phyloP scores from a whole-genome alignment of 2,329 filamentous ascomycete species.

The Monilinia polystroma region DNA sequence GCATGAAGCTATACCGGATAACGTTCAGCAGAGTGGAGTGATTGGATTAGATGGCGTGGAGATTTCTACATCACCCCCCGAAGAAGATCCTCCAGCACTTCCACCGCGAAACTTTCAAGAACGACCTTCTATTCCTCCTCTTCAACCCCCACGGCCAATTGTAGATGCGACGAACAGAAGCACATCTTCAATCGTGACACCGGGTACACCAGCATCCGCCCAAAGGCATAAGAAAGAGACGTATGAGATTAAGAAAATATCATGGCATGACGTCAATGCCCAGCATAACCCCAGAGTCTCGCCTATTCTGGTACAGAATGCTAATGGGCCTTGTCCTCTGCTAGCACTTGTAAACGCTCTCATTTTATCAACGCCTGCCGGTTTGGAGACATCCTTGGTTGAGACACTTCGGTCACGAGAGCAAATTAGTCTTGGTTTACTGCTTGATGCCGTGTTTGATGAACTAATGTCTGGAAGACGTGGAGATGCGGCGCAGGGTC shows the following conservation, averaged over 20 bases:
- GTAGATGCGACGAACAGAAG: slow-evolving; percentile 26
- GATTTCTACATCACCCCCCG: slow-evolving; percentile 23
- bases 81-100: slow-evolving; percentile 34
- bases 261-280: slow-evolving; percentile 69
- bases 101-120: slow-evolving; percentile 35
- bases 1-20: slow-evolving; percentile 28
- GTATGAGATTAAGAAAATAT: slow-evolving; percentile 89
- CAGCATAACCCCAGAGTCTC: slow-evolving; percentile 68
- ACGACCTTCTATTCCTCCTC: slow-evolving; percentile 30
- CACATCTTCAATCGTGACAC: slow-evolving; percentile 26
- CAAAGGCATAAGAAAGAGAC: slow-evolving; percentile 57
- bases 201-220: slow-evolving; percentile 20
- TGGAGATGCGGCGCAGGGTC: slow-evolving; percentile 55
- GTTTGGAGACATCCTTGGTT: slow-evolving; percentile 67
- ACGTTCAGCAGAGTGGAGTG: slow-evolving; percentile 34
- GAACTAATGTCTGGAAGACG: slow-evolving; percentile 81
- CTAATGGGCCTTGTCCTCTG: slow-evolving; percentile 90
- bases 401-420: slow-evolving; percentile 77
- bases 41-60: slow-evolving; percentile 27
- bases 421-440: slow-evolving; percentile 79
- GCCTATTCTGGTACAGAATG: slow-evolving; percentile 87
- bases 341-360: slow-evolving; percentile 92
- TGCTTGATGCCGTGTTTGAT: slow-evolving; percentile 89
- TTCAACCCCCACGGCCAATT: slow-evolving; percentile 34
- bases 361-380: slow-evolving; percentile 73